Percentiles rank a stretch among this genome's conserved stretches.
These are phyloP conservation scores for Puccinia triticina DNA, from an alignment of 1,284 basidiomycete genomes.

Conservation along the genomic window DNA sequence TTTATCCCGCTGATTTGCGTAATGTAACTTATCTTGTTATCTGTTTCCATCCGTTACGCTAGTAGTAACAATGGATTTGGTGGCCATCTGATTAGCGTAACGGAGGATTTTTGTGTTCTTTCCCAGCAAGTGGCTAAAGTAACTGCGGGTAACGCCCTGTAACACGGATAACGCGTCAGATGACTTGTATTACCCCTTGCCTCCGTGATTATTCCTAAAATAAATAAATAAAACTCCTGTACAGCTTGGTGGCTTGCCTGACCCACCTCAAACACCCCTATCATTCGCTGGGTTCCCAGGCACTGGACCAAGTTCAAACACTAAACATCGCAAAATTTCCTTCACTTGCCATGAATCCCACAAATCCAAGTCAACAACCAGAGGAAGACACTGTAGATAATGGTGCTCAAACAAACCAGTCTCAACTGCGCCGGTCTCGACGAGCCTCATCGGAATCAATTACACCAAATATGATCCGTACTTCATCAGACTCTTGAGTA, in stretches of 20 bases:
- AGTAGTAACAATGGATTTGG: not conserved
- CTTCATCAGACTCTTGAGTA: not conserved
- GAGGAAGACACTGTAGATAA: not conserved
- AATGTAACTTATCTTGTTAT: not conserved
- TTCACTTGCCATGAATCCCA: not conserved
- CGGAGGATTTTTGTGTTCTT: not conserved
- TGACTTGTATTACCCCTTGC: not conserved
- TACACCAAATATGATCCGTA: not conserved
- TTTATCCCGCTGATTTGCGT: not conserved
- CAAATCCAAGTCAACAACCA: not conserved
- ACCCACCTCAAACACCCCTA: no score
- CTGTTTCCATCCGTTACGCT: not conserved
- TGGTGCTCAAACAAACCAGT: not conserved
- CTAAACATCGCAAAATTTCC: not conserved
- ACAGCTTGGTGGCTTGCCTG: not conserved
- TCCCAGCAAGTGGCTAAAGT: not conserved
- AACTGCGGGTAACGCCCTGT: not conserved
- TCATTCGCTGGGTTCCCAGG: not conserved
- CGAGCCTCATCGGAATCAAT: not conserved
- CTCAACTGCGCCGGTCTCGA: not conserved
- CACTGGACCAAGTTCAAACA: no score
- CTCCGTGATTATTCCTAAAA: not conserved
- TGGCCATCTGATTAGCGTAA: not conserved
- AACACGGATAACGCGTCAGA: not conserved
- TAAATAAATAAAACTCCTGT: no score